These are phyloP conservation scores for Pholiota microspora DNA, from an alignment of 768 basidiomycete genomes.

Conservation along the genomic window DNA sequence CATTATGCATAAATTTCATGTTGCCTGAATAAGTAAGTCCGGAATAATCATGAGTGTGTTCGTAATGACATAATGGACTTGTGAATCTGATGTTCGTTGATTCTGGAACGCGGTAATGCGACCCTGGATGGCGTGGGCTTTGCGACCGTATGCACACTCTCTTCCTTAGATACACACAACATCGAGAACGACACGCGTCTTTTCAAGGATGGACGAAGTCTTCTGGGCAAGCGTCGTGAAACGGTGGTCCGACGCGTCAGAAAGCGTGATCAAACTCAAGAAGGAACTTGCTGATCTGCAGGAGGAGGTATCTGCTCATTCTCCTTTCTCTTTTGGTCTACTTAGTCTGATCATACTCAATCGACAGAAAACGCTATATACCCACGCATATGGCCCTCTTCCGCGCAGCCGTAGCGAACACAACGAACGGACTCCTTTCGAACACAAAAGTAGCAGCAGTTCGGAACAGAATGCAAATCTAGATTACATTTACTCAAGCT, in stretches of 20 bases:
- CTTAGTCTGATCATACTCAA: neutral
- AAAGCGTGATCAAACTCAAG: constrained; percentile 29
- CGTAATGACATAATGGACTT: neutral
- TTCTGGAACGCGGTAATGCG: neutral
- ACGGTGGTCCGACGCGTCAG: constrained; percentile 37
- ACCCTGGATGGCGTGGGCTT: neutral
- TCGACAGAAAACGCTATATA: neutral
- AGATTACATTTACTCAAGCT: constrained; percentile 6
- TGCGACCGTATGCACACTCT: neutral
- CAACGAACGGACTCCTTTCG: neutral
- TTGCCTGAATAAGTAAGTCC: neutral
- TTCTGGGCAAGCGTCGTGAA: constrained; percentile 34
- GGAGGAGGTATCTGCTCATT: constrained; percentile 22
- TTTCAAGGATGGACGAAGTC: constrained; percentile 27
- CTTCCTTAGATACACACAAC: neutral
- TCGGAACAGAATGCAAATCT: neutral
- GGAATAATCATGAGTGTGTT: no score
- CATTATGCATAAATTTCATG: neutral
- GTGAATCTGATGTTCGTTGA: neutral
- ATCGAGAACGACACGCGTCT: neutral
- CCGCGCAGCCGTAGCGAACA: neutral
- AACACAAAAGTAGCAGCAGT: neutral
- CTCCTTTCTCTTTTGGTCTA: neutral
- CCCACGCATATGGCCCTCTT: neutral
- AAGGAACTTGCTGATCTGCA: constrained; percentile 28